phyloP scores from a whole-genome alignment of 164 flowering plant species.

The Sextonia rubra region DNA sequence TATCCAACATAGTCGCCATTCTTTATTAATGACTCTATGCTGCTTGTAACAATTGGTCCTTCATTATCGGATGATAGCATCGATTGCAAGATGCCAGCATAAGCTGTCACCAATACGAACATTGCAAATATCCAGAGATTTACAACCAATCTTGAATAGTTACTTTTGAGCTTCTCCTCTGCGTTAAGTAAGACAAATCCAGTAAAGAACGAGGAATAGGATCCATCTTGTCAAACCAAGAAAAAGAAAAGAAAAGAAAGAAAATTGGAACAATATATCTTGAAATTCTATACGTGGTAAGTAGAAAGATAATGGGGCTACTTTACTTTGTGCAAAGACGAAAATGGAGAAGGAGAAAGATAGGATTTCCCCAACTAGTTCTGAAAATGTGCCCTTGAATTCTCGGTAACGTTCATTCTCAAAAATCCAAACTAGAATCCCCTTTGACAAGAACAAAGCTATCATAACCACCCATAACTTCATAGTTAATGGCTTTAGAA shows the following conservation, averaged over 20 bases:
- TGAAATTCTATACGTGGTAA: too few species aligned
- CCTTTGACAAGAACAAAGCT: constrained; percentile 5
- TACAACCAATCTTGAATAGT: constrained; percentile 35
- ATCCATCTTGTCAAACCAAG: constrained; percentile 6
- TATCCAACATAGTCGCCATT: constrained; percentile 12
- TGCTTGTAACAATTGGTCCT: background rate
- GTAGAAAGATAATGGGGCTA: constrained; percentile 9
- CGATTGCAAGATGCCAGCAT: constrained; percentile 10
- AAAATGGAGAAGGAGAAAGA: constrained; percentile 5
- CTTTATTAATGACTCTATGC: background rate
- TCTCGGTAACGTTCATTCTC: constrained; percentile 2
- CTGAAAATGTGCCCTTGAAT: constrained; percentile 5
- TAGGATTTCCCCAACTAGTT: constrained; percentile 1
- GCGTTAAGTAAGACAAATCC: background rate
- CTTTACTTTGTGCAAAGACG: constrained; percentile 13
- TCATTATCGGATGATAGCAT: background rate
- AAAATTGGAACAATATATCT: too few species aligned
- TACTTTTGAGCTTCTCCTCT: constrained; percentile 41
- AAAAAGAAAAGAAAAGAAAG: too few species aligned
- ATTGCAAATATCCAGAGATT: constrained; percentile 46
- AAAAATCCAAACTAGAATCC: constrained; percentile 8
- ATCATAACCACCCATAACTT: constrained; percentile 6
- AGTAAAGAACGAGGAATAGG: constrained; percentile 8
- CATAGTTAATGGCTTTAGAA: constrained; percentile 6
- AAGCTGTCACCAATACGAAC: background rate